Evolutionary conservation across 768 basidiomycete genomes (phyloP), one percentile per base, ranked within the genome.

Genomic region (Pleurotus cornucopiae): DNA sequence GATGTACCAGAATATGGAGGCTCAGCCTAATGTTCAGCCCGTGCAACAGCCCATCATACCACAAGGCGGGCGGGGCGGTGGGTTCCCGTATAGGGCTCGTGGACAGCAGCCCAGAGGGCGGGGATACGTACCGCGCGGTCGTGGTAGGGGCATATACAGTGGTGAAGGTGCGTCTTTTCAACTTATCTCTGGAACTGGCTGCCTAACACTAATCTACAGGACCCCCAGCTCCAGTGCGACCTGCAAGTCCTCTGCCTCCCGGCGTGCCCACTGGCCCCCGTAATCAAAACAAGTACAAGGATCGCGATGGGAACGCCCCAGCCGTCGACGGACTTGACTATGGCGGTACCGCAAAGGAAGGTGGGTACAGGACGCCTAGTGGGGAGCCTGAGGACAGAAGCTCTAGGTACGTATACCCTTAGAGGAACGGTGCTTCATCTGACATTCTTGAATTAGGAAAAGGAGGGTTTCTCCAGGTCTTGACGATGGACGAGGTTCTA

Each of bases 261-360:
- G 86, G 86, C 57, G 91, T 94, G 16, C 91, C 91, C 1, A 94
- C 91, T 0, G 91, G 91, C 1, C 91, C 91, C 11, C 78, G 91
- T 44, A 92, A 92, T 67, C 88, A 89, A 69, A 90, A 89, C 66
- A 91, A 91, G 66, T 93, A 94, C 73, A 93, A 92, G 75, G 91
- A 94, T 68, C 79, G 90, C 41, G 91, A 93, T 64, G 85, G 83
- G 13, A 90, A 90, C 64, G 88, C 89, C 1, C 87, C 89, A 58
- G 89, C 89, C 23, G 89, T 91, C 11, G 91, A 93, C 65, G 91
- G 91, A n/a, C 69, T 94, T 63, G 91, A 94, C 66, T 94, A 94
- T 62, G 91, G 89, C 2, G 89, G 85, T 44, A 79, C 64, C 23
- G 74, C 69, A 54, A 77, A 78, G 61, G 70, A 67, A 40, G 55